phyloP scores from a whole-genome alignment of 148 eudicot genomes.

The Pouteria glomerata region DNA sequence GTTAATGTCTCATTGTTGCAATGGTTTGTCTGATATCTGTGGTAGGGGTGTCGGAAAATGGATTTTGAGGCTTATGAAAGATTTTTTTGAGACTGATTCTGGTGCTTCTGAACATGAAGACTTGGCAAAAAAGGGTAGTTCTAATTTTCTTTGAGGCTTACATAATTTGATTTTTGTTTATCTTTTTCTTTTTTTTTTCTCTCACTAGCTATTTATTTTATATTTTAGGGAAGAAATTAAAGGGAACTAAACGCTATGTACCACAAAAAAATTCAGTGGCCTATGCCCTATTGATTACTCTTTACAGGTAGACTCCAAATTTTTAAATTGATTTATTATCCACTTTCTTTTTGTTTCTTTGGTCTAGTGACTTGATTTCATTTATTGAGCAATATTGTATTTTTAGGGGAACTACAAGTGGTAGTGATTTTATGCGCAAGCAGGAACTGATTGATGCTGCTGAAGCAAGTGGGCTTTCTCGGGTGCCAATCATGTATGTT shows the following conservation, averaged over 20 bases:
- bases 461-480: slow-evolving; percentile 95
- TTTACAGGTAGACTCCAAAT: slow-evolving; percentile 52
- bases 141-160: not conserved
- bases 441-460: slow-evolving; percentile 90
- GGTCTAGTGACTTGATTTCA: not conserved
- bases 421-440: slow-evolving; percentile 65
- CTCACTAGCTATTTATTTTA: not conserved
- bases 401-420: slow-evolving; percentile 49
- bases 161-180: not conserved
- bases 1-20: not conserved
- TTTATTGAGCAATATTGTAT: not conserved
- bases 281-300: slow-evolving; percentile 74
- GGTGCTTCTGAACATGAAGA: slow-evolving; percentile 41
- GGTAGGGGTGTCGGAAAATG: slow-evolving; percentile 89
- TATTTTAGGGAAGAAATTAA: slow-evolving; percentile 49
- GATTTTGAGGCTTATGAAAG: slow-evolving; percentile 69
- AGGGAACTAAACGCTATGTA: slow-evolving; percentile 46
- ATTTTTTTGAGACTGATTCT: slow-evolving; percentile 45
- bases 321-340: not conserved
- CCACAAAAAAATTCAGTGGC: slow-evolving; percentile 92
- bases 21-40: slow-evolving; percentile 12
- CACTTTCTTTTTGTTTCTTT: not conserved
- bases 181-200: not conserved
- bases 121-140: slow-evolving; percentile 47
- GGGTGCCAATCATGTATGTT: slow-evolving; percentile 71